A percentile compares a stretch with the other conserved stretches of the same genome.
Conservation (phyloP, 2,329 filamentous ascomycete species). For the Pseudogymnoascus sp. region DNA sequence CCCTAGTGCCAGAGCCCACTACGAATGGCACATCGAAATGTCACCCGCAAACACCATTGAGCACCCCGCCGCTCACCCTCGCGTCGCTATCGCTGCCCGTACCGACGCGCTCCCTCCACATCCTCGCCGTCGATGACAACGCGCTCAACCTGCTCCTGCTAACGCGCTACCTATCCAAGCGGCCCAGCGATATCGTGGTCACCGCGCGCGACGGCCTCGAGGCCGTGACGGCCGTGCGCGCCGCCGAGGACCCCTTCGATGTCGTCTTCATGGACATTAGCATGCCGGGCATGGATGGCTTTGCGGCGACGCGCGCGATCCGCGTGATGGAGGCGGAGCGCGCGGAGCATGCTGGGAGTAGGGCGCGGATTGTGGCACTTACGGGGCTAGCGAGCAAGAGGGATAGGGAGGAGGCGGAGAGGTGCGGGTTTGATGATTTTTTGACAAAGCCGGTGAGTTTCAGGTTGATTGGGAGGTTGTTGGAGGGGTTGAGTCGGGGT, state of each 20-base stretch:
- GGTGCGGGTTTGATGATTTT: constrained; percentile 48
- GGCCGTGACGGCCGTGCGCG: constrained; percentile 36
- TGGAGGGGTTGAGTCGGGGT: neutral
- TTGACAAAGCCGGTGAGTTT: constrained; percentile 43
- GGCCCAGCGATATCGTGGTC: constrained; percentile 30
- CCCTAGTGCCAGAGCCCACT: neutral
- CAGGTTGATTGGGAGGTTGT: constrained; percentile 8
- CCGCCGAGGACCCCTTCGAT: constrained; percentile 26
- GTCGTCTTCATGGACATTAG: constrained; percentile 47
- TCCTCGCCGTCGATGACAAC: constrained; percentile 36
- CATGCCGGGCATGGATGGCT: constrained; percentile 48
- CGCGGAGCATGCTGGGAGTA: neutral
- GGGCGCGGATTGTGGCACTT: constrained; percentile 38
- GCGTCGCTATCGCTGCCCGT: neutral
- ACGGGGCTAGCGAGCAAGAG: constrained; percentile 44
- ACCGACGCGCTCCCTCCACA: constrained; percentile 12
- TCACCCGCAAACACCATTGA: neutral
- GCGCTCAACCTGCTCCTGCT: constrained; percentile 34
- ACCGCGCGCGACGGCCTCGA: constrained; percentile 39
- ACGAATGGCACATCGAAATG: neutral
- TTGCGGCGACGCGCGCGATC: constrained; percentile 42
- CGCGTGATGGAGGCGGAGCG: constrained; percentile 36
- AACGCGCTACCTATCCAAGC: constrained; percentile 28
- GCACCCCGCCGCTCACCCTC: neutral
- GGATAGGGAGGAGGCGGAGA: constrained; percentile 41